Percentiles rank a stretch among this genome's conserved stretches.
phyloP scores from a whole-genome alignment of 805 yeast species.

The Metschnikowia amazonensis region DNA sequence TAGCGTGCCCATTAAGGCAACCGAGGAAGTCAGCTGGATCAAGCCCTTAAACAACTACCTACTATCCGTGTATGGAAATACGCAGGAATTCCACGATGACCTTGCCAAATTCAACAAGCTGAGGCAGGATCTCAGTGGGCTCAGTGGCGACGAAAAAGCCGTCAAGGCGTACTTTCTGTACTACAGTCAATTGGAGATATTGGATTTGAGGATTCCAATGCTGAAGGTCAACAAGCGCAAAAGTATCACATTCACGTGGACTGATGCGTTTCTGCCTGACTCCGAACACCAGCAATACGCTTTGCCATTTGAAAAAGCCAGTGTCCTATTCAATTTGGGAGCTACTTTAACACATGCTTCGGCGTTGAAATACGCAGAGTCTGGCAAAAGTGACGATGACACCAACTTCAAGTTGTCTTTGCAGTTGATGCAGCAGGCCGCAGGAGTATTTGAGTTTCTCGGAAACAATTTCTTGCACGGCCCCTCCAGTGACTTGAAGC shows the following conservation, averaged over 20 bases:
- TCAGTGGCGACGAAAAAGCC: constrained; percentile 41
- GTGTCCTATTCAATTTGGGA: constrained; percentile 74
- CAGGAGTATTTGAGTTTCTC: constrained; percentile 70
- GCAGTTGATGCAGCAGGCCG: constrained; percentile 64
- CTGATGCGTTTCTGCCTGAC: constrained; percentile 57
- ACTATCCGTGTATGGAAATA: constrained; percentile 57
- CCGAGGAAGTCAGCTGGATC: constrained; percentile 64
- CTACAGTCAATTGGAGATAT: constrained; percentile 75
- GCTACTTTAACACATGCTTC: constrained; percentile 55
- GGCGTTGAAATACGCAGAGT: constrained; percentile 25
- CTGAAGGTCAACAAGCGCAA: constrained; percentile 42
- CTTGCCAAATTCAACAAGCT: constrained; percentile 51
- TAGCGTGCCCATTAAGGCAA: constrained; percentile 33
- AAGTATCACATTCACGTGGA: constrained; percentile 69
- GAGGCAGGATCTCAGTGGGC: constrained; percentile 56
- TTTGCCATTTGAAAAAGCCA: constrained; percentile 85
- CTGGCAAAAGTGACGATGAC: constrained; percentile 29
- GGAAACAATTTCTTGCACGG: constrained; percentile 84
- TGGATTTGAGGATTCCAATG: constrained; percentile 74
- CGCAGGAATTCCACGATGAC: constrained; percentile 56
- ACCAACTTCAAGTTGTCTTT: constrained; percentile 56
- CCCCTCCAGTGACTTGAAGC: constrained; percentile 73
- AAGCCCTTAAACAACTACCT: constrained; percentile 57
- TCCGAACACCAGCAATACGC: constrained; percentile 65
- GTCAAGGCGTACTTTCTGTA: constrained; percentile 61